These are phyloP conservation scores for Leishmania martiniquensis DNA, from an alignment of 208 protist genomes.

Conservation along the genomic window DNA sequence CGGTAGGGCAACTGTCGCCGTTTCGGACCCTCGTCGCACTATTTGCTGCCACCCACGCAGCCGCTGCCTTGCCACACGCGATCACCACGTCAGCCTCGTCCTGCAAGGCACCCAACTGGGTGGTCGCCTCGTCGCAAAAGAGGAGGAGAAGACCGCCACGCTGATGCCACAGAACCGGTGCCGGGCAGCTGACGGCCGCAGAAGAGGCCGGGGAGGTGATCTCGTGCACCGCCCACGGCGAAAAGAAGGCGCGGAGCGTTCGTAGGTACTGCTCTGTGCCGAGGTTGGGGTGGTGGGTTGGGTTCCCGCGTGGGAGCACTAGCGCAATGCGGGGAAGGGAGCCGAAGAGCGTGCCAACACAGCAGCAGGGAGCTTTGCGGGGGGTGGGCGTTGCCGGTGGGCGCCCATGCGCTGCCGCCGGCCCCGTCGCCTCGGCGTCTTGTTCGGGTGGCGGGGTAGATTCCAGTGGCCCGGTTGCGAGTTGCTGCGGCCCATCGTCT, in stretches of 20 bases:
- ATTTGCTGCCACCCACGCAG: conserved; percentile 47
- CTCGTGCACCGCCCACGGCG: conserved; percentile 50
- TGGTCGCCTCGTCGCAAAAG: conserved; percentile 54
- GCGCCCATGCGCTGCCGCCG: background rate
- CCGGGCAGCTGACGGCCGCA: conserved; percentile 6
- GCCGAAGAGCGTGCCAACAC: background rate
- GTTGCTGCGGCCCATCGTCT: background rate
- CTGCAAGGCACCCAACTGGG: conserved; percentile 49
- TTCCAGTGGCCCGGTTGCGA: background rate
- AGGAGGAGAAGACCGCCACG: conserved; percentile 67
- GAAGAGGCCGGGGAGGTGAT: conserved; percentile 17
- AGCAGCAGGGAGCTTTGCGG: background rate
- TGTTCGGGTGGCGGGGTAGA: background rate
- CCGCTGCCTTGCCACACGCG: conserved; percentile 58
- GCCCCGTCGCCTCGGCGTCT: background rate
- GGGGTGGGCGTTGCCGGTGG: background rate
- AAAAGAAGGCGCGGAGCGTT: conserved; percentile 52
- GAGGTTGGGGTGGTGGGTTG: conserved; percentile 37
- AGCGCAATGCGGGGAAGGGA: conserved; percentile 49
- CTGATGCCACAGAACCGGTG: conserved; percentile 47
- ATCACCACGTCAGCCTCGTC: conserved; percentile 71
- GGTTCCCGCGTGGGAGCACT: conserved; percentile 49
- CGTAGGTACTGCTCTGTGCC: conserved; percentile 43
- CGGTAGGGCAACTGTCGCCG: background rate
- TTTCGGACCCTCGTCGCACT: background rate